Base-by-base conservation (phyloP, 2,329 filamentous ascomycete genomes). In the Fusarium sp. region DNA sequence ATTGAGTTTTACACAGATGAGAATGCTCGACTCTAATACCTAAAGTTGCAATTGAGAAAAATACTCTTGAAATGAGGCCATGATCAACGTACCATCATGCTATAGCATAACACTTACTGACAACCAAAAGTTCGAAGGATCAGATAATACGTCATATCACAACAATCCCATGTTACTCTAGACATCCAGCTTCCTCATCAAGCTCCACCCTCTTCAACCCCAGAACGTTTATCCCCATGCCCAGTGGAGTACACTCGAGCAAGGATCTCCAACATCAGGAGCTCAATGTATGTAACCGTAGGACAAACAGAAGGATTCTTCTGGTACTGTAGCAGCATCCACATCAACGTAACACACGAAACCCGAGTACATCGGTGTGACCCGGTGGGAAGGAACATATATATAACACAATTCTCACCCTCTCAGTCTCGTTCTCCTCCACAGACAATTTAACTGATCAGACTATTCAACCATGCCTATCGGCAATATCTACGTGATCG, bases 401-500 rank as follows among this genome's bases (percentile, higher is more conserved):
- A 68, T 68, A 69, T 54, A 69, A 50, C 33, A 41, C 50, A 39
- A 38, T 23, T 23, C n/a, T n/a, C n/a, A n/a, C 20, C 28, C 10
- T 49, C 23, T 26, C 13, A 43, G 31, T 21, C 42, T 26, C 26
- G 23, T 39, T 18, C 16, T 18, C 37, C n/a, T n/a, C n/a, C 18
- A 47, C 24, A 31, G n/a, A 7, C 31, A n/a, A 23, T 11, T 13
- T n/a, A 15, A 38, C 21, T 49, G 26, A 26, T 26, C 6, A n/a
- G n/a, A 37, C 16, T 24, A 3, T 4, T 41, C 38, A 23, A 24
- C 12, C n/a, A 69, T 70, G 68, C 57, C 68, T 18, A 69, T 74
- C 43, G 71, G 71, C 60, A 74, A 74, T 11, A 71, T 74, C 26
- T 74, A 74, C 53, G 71, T 67, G 37, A 74, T 74, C 39, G 71